These are phyloP conservation scores for Aspergillus heteromorphus DNA, from an alignment of 495 filamentous ascomycete genomes.

Conservation along the genomic window DNA sequence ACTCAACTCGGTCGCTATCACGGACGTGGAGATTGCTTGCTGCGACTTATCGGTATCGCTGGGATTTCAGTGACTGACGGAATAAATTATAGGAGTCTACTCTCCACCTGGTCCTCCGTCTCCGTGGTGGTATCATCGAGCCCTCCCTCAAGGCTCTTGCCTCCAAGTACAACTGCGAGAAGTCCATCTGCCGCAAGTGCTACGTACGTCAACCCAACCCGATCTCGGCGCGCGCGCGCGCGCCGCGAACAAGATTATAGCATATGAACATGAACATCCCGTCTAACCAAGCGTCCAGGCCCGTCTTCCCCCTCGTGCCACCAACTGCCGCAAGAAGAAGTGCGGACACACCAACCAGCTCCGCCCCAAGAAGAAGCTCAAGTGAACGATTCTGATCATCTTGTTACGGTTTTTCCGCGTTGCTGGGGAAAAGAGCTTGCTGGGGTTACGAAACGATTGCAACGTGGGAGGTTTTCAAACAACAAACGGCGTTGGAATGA, in stretches of 20 bases:
- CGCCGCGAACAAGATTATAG: too few relatives aligned
- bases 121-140: constrained; percentile 99
- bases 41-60: neutral
- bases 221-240: too few relatives aligned
- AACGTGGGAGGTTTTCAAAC: constrained; percentile 34
- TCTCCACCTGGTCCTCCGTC: constrained; percentile 97
- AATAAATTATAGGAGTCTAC: constrained; percentile 75
- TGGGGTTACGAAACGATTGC: constrained; percentile 33
- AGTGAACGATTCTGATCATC: constrained; percentile 62
- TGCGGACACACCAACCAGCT: constrained; percentile 99
- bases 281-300: constrained; percentile 48
- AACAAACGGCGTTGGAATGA: constrained; percentile 44
- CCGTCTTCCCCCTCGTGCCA: constrained; percentile 94
- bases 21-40: too few relatives aligned
- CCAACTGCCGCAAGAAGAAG: constrained; percentile 99
- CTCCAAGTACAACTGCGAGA: constrained; percentile 99
- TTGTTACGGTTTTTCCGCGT: constrained; percentile 44
- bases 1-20: neutral
- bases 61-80: neutral
- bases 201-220: constrained; percentile 59
- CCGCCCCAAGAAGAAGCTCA: constrained; percentile 99
- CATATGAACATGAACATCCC: too few relatives aligned
- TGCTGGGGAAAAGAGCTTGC: constrained; percentile 29
- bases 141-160: constrained; percentile 97
- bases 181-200: constrained; percentile 99